Percentiles rank a stretch among this genome's conserved stretches.
Conservation (phyloP, 228 moss, liverwort and hornwort species). For the Sphagnum fallax region DNA sequence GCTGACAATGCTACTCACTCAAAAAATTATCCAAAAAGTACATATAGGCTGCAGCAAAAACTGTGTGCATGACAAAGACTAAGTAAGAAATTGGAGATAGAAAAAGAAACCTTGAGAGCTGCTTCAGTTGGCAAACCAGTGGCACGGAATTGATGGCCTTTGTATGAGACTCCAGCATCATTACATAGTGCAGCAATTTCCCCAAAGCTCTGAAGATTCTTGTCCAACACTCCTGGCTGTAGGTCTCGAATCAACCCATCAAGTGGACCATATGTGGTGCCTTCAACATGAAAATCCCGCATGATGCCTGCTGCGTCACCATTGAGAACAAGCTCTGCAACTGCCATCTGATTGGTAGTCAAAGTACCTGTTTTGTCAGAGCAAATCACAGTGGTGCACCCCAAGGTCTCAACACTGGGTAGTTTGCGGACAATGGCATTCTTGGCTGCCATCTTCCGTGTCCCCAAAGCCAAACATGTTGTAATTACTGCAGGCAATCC, state of each 20-base stretch:
- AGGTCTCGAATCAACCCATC: conserved; percentile 34
- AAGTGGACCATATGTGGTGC: conserved; percentile 31
- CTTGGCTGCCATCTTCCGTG: conserved; percentile 58
- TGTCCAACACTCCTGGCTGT: conserved; percentile 26
- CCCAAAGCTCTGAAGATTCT: conserved; percentile 30
- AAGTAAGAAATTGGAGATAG: no score
- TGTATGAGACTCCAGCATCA: conserved; percentile 34
- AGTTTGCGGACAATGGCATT: conserved; percentile 69
- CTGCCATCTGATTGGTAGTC: conserved; percentile 54
- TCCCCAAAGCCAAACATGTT: conserved; percentile 62
- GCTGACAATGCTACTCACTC: neutral
- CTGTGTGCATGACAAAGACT: no score
- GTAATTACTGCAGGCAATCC: conserved; percentile 66
- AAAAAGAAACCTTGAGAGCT: conserved; percentile 22
- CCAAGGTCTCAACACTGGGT: conserved; percentile 56
- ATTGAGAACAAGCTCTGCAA: conserved; percentile 41
- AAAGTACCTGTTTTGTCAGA: conserved; percentile 59
- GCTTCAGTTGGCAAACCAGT: conserved; percentile 51
- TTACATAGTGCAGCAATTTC: conserved; percentile 50
- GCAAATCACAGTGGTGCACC: conserved; percentile 60
- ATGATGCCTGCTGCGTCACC: conserved; percentile 24
- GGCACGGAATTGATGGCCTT: conserved; percentile 26
- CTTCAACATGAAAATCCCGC: conserved; percentile 44
- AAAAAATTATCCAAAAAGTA: neutral
- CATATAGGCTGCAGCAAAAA: neutral